Conservation (phyloP, 805 yeast species). For the Candida insectorum region DNA sequence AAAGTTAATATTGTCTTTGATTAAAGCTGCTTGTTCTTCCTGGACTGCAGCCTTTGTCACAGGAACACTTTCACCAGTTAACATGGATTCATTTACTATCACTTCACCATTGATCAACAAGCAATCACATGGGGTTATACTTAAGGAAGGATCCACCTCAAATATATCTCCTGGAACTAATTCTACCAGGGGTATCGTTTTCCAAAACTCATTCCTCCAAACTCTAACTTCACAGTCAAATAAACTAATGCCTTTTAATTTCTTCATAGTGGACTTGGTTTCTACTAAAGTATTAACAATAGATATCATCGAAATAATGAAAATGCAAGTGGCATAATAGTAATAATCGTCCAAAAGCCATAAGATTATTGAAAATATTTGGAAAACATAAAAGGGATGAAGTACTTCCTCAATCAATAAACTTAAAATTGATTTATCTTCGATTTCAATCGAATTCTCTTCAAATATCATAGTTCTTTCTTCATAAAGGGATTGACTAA, state of each 20-base stretch:
- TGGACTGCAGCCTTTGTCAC: constrained; percentile 76
- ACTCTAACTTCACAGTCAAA: constrained; percentile 83
- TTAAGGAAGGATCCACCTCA: constrained; percentile 83
- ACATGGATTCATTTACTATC: constrained; percentile 95
- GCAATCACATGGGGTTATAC: constrained; percentile 83
- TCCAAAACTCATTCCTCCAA: constrained; percentile 92
- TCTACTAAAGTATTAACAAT: constrained; percentile 81
- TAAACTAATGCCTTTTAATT: constrained; percentile 70
- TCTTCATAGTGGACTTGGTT: constrained; percentile 68
- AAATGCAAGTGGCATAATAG: constrained; percentile 91
- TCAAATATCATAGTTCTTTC: constrained; percentile 77
- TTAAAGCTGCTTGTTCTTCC: constrained; percentile 53
- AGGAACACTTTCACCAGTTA: constrained; percentile 98
- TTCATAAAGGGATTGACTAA: constrained; percentile 63
- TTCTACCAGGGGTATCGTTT: constrained; percentile 67
- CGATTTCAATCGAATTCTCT: constrained; percentile 67
- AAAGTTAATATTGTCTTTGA: constrained; percentile 62
- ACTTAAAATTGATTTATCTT: constrained; percentile 62
- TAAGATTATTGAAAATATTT: constrained; percentile 82
- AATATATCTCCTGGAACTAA: constrained; percentile 95
- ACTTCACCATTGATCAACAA: constrained; percentile 86
- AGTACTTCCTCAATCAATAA: constrained; percentile 81
- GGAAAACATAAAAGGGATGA: constrained; percentile 95
- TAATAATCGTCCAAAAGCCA: constrained; percentile 93
- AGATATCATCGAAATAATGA: constrained; percentile 78